Base-by-base conservation (phyloP, 176 grass and related monocot genomes). In the Carex cristatella region DNA sequence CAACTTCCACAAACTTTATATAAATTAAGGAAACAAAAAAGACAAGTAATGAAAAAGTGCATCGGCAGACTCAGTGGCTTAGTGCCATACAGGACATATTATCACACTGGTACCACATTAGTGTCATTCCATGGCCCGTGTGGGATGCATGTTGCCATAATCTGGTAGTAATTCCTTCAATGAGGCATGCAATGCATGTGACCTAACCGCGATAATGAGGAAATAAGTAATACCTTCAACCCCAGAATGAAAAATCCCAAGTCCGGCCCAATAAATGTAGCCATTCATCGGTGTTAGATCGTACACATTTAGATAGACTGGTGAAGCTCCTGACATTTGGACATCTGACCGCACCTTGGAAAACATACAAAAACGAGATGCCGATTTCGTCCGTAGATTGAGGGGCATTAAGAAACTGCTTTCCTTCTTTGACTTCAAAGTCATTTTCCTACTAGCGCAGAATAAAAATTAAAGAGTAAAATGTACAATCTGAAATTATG, bases 201-300 rank as follows among this genome's bases (percentile, higher is more conserved):
- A 30, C 31, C 13, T 30, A 53, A 62, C 42, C n/a, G 56, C 37
- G 35, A 60, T 1, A 62, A 60, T 27, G 16, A 82, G 79, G 23
- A 48, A 65, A 10, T 11, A 68, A 83, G 46, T 81, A 37, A 5
- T 69, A 97, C 95, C 95, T 98, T 98, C 79, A 65, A 98, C 88
- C 55, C 92, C 95, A 55, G 95, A 94, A 81, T 98, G 95, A 88
- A 98, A 98, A 72, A 98, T 91, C 28, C 95, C 95, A 75, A 98
- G 87, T 6, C 95, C 95, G 62, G 94, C 90, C 95, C 95, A 98
- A 91, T 93, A 98, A 80, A 98, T 88, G 82, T 94, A 98, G 81
- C 86, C 87, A 77, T 98, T 98, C 74, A 98, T 86, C 10, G 92
- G 88, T 63, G 95, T 91, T 83, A 98, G 90, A 92, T 98, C 95